These are phyloP conservation scores for Nicotiana paniculata DNA, from an alignment of 257 asterid species.

Conservation along the genomic window DNA sequence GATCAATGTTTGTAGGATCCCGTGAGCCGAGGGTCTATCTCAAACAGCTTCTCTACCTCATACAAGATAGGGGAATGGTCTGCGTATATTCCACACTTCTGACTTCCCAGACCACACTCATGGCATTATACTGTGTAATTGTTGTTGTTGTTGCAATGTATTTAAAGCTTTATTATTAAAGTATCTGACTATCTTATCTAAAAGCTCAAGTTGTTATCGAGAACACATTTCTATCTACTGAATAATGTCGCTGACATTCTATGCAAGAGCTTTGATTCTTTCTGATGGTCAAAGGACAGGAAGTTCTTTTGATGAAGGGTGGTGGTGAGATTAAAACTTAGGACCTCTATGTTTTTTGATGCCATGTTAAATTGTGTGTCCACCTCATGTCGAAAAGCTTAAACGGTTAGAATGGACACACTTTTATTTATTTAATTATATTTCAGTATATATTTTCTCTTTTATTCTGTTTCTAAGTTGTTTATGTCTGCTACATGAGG, in stretches of 20 bases:
- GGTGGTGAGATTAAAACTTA: neutral
- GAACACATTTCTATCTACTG: neutral
- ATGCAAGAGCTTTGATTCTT: neutral
- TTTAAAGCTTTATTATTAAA: neutral
- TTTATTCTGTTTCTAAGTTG: neutral
- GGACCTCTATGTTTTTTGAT: neutral
- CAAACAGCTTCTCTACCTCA: too few species aligned
- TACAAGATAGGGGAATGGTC: too few species aligned
- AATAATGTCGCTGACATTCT: too few species aligned
- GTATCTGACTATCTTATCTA: neutral
- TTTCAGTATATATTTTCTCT: neutral
- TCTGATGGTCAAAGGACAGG: neutral
- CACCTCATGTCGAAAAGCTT: neutral
- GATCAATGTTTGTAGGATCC: too few species aligned
- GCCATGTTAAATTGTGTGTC: neutral
- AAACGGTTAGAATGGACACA: neutral
- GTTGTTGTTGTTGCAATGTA: too few species aligned
- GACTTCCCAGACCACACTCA: too few species aligned
- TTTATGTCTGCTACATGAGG: neutral
- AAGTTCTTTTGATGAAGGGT: neutral
- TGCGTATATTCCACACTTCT: too few species aligned
- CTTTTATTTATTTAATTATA: neutral
- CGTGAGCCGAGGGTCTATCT: too few species aligned
- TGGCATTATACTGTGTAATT: too few species aligned
- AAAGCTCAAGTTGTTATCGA: neutral